phyloP scores from a whole-genome alignment of 2,329 filamentous ascomycete species.

The Colletotrichum abscissum region DNA sequence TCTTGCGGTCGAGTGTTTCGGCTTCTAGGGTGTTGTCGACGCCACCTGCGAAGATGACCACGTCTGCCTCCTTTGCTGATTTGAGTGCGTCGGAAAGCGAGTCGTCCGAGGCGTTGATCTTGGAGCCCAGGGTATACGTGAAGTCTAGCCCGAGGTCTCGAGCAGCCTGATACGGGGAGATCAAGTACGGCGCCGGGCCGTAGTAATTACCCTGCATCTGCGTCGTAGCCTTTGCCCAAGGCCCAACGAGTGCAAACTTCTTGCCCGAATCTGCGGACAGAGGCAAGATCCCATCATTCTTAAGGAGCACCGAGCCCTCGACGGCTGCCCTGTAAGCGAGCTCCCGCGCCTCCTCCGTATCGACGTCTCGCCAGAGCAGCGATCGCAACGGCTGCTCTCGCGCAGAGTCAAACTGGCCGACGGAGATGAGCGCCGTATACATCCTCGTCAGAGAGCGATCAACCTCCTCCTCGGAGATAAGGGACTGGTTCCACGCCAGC shows the following conservation, averaged over 20 bases:
- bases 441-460: constrained; percentile 62
- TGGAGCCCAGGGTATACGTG: constrained; percentile 43
- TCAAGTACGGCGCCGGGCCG: constrained; percentile 38
- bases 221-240: constrained; percentile 47
- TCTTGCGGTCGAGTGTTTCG: constrained; percentile 69
- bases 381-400: constrained; percentile 57
- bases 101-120: constrained; percentile 39
- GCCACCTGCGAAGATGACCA: constrained; percentile 67
- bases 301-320: constrained; percentile 60
- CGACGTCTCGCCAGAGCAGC: constrained; percentile 66
- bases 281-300: constrained; percentile 64
- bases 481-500: constrained; percentile 44
- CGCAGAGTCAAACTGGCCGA: constrained; percentile 68
- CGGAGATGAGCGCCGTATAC: constrained; percentile 64
- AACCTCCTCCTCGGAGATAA: constrained; percentile 43
- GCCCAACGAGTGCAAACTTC: constrained; percentile 46
- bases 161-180: constrained; percentile 36
- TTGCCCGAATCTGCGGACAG: constrained; percentile 46
- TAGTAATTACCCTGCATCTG: constrained; percentile 37
- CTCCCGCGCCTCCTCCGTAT: constrained; percentile 61
- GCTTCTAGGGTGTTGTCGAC: constrained; percentile 60
- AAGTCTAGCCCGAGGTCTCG: constrained; percentile 43
- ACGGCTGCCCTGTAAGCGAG: constrained; percentile 62
- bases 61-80: constrained; percentile 66
- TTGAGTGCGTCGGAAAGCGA: constrained; percentile 60